Percentiles rank a stretch among this genome's conserved stretches.
Conservation (phyloP, 257 asterid genomes). For the Haberlea rhodopensis region DNA sequence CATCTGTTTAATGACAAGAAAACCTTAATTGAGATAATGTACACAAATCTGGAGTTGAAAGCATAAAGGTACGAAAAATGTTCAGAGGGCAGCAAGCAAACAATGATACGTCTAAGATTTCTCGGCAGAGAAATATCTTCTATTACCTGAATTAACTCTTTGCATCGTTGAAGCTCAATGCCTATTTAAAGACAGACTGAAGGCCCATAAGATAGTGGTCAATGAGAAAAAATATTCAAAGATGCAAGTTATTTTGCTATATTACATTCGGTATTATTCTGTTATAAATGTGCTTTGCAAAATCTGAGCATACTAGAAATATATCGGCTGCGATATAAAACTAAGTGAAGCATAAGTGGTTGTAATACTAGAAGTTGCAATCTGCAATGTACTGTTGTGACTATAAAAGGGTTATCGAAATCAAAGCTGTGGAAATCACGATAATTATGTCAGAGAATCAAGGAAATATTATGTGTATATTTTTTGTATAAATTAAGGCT, state of each 20-base stretch:
- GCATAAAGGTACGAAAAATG: not conserved
- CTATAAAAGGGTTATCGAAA: not conserved
- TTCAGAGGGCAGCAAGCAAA: not conserved
- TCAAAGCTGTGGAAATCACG: no score
- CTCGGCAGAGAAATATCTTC: not conserved
- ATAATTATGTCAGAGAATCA: no score
- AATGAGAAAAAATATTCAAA: not conserved
- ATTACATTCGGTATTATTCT: no score
- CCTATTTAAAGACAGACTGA: not conserved
- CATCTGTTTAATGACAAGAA: conserved; percentile 40
- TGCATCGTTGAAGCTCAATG: not conserved
- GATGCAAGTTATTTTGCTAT: not conserved
- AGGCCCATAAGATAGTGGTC: not conserved
- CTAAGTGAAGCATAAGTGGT: not conserved
- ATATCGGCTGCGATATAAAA: no score
- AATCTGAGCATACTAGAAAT: no score
- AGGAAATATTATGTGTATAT: no score
- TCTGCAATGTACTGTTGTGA: no score
- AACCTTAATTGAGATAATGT: conserved; percentile 4
- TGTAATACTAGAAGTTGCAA: not conserved
- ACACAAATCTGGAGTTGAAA: no score
- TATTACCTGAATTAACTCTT: not conserved
- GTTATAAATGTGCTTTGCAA: no score
- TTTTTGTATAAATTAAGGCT: no score
- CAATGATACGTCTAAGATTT: not conserved